These are phyloP conservation scores for Escallonia rubra DNA, from an alignment of 129 eudicot species.

Conservation along the genomic window DNA sequence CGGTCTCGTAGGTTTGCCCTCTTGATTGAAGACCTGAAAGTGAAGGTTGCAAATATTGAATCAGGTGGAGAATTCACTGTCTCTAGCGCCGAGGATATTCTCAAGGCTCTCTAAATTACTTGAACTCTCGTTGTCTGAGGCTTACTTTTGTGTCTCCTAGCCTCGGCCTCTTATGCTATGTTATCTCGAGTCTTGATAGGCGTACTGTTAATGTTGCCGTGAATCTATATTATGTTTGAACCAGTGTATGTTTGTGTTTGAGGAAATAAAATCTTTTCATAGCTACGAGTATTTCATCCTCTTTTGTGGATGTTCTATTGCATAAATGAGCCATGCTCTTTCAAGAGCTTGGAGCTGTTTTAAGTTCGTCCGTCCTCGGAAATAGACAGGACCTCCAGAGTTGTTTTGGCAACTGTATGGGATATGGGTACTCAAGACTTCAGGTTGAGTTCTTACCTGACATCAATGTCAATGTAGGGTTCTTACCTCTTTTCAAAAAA, in stretches of 20 bases:
- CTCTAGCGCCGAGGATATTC: slow-evolving; percentile 78
- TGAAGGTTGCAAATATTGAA: slow-evolving; percentile 70
- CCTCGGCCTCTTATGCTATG: not conserved
- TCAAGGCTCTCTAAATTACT: slow-evolving; percentile 49
- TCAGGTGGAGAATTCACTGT: slow-evolving; percentile 83
- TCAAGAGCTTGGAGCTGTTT: too few species aligned
- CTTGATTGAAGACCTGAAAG: slow-evolving; percentile 78
- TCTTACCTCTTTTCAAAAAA: too few species aligned
- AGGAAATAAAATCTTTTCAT: too few species aligned
- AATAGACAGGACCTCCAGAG: too few species aligned
- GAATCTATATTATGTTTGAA: not conserved
- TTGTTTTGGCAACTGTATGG: too few species aligned
- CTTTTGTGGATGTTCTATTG: too few species aligned
- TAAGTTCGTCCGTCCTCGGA: too few species aligned
- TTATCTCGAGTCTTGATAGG: not conserved
- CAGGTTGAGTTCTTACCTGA: too few species aligned
- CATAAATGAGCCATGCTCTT: too few species aligned
- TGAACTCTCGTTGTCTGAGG: not conserved
- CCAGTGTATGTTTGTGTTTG: not conserved
- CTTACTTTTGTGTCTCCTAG: not conserved
- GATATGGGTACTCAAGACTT: too few species aligned
- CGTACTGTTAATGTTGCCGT: not conserved
- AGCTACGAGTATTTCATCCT: too few species aligned
- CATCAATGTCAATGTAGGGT: too few species aligned
- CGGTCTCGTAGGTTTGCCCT: slow-evolving; percentile 79